A percentile compares a stretch with the other conserved stretches of the same genome.
Conservation (phyloP, 257 asterid genomes). For the Verbascum thapsus region DNA sequence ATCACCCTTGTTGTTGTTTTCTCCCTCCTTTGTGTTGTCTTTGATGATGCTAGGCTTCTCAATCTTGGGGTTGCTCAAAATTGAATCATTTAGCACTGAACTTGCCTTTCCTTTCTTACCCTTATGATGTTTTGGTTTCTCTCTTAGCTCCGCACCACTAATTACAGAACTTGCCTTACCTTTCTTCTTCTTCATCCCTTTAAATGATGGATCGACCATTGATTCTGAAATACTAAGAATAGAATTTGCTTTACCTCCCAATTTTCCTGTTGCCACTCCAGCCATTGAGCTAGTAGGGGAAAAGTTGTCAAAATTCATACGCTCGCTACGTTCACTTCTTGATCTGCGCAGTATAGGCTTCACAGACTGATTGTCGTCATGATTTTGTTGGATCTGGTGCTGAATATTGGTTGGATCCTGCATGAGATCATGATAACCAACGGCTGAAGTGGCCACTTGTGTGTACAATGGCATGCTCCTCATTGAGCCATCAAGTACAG, state of each 20-base stretch:
- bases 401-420: slow-evolving; percentile 39
- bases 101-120: slow-evolving; percentile 46
- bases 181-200: slow-evolving; percentile 39
- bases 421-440: slow-evolving; percentile 55
- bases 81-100: slow-evolving; percentile 57
- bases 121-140: slow-evolving; percentile 37
- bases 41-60: slow-evolving; percentile 15
- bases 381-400: neutral
- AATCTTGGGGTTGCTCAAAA: slow-evolving; percentile 42
- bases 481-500: slow-evolving; percentile 71
- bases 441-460: slow-evolving; percentile 40
- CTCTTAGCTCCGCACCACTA: slow-evolving; percentile 56
- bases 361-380: slow-evolving; percentile 16
- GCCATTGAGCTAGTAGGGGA: slow-evolving; percentile 44
- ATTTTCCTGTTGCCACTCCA: slow-evolving; percentile 33
- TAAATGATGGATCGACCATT: slow-evolving; percentile 30
- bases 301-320: slow-evolving; percentile 37
- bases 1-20: neutral
- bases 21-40: neutral
- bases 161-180: slow-evolving; percentile 80
- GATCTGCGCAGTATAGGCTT: slow-evolving; percentile 60
- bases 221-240: slow-evolving; percentile 53
- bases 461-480: slow-evolving; percentile 83
- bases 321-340: slow-evolving; percentile 71
- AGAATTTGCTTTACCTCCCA: slow-evolving; percentile 43